Base-by-base conservation (phyloP, 306 rosid genomes). In the Pachyrhizus erosus region DNA sequence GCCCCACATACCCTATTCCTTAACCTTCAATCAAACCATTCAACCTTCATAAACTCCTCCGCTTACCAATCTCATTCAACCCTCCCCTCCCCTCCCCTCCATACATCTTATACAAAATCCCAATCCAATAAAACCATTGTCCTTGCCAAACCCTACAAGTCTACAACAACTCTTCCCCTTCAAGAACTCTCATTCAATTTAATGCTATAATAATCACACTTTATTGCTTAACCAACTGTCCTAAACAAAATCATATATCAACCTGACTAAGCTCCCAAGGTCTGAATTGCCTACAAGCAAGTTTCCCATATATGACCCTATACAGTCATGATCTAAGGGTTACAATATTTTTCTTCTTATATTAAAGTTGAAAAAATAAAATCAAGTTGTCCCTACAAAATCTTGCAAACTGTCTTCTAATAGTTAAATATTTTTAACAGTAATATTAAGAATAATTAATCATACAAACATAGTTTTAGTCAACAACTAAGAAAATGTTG, bases 401-500 rank as follows among this genome's bases (percentile, higher is more conserved):
- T 27, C 18, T 62, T 18, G 11, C 39, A 61, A 61, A 6, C 1
- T 27, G 8, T 26, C 9, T 60, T 57, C 61, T 42, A 8, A 54
- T 18, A 18, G 4, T 26, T 60, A 60, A 3, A 9, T 57, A 23
- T 26, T 5, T 60, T n/a, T 7, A 23, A 57, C 2, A 23, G 1
- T 20, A 24, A 23, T 27, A 62, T 13, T 9, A 70, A 23, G 6
- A 31, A 15, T 17, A 33, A 7, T 23, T 20, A 5, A 5, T 42
- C 3, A 33, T 26, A 9, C 11, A 42, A 6, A 21, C 21, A 52
- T 18, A 54, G 45, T n/a, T 68, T 23, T 83, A 60, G 86, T 76
- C 65, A 57, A 82, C 82, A 12, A 21, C 48, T 5, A 1, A 17
- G 48, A 5, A 46, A 83, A 84, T 84, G 87, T 12, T 84, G 78